phyloP scores from a whole-genome alignment of 139 green algal genomes.

The Tetradesmus obliquus region DNA sequence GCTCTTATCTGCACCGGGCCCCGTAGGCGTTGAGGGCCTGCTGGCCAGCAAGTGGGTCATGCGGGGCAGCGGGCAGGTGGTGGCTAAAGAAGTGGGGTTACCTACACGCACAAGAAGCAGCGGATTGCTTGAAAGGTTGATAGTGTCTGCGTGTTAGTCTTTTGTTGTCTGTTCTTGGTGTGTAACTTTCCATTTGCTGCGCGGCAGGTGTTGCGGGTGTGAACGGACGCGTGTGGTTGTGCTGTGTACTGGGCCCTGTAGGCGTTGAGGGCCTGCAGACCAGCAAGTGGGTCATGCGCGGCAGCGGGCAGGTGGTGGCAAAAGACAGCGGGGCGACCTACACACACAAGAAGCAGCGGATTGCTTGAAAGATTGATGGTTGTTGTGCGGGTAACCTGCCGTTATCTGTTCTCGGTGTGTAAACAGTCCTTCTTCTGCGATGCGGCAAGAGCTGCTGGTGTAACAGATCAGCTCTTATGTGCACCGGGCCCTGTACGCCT shows the following conservation, averaged over 20 bases:
- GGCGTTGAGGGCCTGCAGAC: neutral
- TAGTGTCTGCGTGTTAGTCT: neutral
- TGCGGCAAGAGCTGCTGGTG: no score
- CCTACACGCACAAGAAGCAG: conserved; percentile 88
- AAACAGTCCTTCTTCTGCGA: neutral
- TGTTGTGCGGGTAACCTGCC: neutral
- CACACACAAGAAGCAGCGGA: conserved; percentile 79
- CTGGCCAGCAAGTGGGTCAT: neutral
- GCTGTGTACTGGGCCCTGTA: neutral
- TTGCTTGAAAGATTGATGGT: neutral
- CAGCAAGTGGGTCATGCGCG: neutral
- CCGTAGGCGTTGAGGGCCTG: neutral
- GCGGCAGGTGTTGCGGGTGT: neutral
- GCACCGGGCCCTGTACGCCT: conserved; percentile 93
- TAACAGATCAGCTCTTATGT: neutral
- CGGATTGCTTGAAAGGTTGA: neutral
- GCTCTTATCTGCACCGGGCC: neutral
- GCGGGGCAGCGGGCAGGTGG: conserved; percentile 46
- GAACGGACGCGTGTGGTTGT: neutral
- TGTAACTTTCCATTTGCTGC: neutral
- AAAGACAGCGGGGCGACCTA: conserved; percentile 93
- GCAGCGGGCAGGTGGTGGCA: conserved; percentile 62
- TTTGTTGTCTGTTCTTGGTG: neutral
- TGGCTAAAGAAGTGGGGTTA: conserved; percentile 91
- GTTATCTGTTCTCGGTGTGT: neutral